Base-by-base conservation (phyloP, 2,329 filamentous ascomycete genomes). In the Cadophora sp. region DNA sequence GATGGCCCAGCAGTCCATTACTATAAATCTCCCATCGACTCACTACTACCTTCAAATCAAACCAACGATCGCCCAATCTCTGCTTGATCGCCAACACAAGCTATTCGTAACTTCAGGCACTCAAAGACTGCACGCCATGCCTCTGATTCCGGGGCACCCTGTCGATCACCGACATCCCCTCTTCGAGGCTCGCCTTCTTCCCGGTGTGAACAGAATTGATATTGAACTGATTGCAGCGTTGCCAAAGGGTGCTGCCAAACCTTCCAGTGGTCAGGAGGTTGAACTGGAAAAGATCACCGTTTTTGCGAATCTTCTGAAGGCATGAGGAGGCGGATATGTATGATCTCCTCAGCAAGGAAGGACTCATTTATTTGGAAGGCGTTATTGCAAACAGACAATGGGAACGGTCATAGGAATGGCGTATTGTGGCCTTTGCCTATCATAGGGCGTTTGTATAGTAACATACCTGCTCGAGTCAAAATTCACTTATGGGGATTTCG, bases 201-300 rank as follows among this genome's bases (percentile, higher is more conserved):
- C 87, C 1, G 93, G 93, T 7, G 85, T 93, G 62, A 97, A 96
- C 73, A 86, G 90, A 56, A 86, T 97, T 62, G 91, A 94, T 74
- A 85, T 97, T 8, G 91, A 95, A 74, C 83, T 95, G 67, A 87
- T 94, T 71, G 92, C 91, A 0, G 89, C 90, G 7, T 84, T 92
- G 53, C 87, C 86, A 0, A 87, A 83, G 74, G 86, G 84, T 24
- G 83, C 87, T 34, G 75, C 79, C 75, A 87, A 85, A 69, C 80
- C 85, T 46, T 81, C 84, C 0, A 84, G 84, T 29, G 89, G 87
- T 0, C 83, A 88, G 11, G 87, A 90, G 70, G 86, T 91, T 43
- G 93, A 96, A 77, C 82, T 94, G 70, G 94, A 97, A 81, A 91
- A 91, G 74, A 85, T 94, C 67, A 93, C 89, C 1, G 83, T 96